phyloP scores from a whole-genome alignment of 1,284 basidiomycete species.

The Puccinia brachypodii region DNA sequence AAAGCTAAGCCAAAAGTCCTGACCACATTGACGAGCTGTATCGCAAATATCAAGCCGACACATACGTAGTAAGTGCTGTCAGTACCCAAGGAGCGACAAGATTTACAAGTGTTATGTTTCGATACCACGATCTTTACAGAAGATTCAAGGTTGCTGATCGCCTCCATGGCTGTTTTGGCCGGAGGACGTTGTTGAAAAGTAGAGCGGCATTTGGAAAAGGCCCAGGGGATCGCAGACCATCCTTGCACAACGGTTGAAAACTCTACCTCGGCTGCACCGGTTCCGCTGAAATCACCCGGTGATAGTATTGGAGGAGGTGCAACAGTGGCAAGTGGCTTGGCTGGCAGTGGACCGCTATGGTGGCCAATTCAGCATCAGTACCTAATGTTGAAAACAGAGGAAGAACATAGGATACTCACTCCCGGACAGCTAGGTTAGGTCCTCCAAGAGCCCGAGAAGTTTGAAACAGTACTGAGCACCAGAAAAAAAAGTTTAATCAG shows the following conservation, averaged over 20 bases:
- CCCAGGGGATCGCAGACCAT: constrained; percentile 7
- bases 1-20: not conserved
- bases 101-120: not conserved
- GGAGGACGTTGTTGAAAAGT: not conserved
- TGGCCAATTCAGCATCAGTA: not conserved
- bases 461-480: not conserved
- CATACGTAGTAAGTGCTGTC: constrained; percentile 2
- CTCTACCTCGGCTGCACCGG: not conserved
- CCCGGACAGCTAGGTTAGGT: not conserved
- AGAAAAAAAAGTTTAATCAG: not conserved
- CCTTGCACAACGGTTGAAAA: not conserved
- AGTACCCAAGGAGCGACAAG: not conserved
- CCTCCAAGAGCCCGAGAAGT: not conserved
- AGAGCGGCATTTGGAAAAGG: not conserved
- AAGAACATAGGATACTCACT: not conserved
- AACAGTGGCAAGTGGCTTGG: not conserved
- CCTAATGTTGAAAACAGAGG: not conserved
- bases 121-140: not conserved
- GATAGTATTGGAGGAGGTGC: not conserved
- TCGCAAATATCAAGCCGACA: not conserved
- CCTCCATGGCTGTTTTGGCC: not conserved
- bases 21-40: not conserved
- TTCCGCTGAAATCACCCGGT: not conserved
- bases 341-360: not conserved
- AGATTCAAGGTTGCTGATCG: not conserved